Conservation (phyloP, 208 protist species). For the Leishmania martiniquensis region DNA sequence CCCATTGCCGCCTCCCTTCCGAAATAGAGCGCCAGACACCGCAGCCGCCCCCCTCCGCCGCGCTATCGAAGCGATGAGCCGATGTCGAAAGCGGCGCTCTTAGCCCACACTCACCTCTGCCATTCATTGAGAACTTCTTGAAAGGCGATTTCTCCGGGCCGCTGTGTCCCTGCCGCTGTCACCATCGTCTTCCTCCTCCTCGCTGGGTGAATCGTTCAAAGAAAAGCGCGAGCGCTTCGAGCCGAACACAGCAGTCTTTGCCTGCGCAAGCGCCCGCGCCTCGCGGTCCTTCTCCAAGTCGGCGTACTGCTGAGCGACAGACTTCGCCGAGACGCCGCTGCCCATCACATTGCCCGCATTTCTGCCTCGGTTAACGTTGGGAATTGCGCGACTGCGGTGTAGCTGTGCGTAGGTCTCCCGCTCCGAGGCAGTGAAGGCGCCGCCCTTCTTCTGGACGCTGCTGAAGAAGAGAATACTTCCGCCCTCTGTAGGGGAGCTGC, state of each 20-base stretch:
- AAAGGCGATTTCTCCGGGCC: not conserved
- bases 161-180: not conserved
- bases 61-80: not conserved
- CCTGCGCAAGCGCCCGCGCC: slow-evolving; percentile 30
- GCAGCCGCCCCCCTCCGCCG: not conserved
- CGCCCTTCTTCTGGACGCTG: slow-evolving; percentile 81
- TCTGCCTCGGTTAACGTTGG: slow-evolving; percentile 34
- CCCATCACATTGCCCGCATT: slow-evolving; percentile 26
- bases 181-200: slow-evolving; percentile 30
- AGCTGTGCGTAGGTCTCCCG: slow-evolving; percentile 74
- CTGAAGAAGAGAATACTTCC: slow-evolving; percentile 83
- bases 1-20: not conserved
- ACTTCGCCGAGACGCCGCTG: slow-evolving; percentile 19
- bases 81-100: not conserved
- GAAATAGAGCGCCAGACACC: not conserved
- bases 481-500: slow-evolving; percentile 39
- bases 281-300: slow-evolving; percentile 36
- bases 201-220: slow-evolving; percentile 31
- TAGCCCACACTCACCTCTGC: not conserved
- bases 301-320: slow-evolving; percentile 32
- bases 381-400: slow-evolving; percentile 50
- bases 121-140: not conserved
- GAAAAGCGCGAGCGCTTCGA: slow-evolving; percentile 38
- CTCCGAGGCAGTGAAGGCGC: slow-evolving; percentile 75
- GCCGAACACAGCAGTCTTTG: slow-evolving; percentile 23